Evolutionary conservation across 306 rosid species (phyloP).

Genomic region (Rubus parviflorus): DNA sequence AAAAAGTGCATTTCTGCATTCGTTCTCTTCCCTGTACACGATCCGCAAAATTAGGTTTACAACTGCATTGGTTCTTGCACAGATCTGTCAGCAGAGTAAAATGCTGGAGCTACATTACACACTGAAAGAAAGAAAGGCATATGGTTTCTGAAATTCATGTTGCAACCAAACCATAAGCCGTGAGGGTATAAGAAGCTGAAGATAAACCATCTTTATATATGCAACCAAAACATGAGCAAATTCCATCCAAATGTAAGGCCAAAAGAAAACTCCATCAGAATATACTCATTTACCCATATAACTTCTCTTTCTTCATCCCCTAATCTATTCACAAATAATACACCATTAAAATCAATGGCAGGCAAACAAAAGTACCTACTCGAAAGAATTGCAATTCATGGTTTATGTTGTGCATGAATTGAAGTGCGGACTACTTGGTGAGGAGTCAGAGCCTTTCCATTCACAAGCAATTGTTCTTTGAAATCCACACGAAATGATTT

Average conservation of each 20-base stretch:
- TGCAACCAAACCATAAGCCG: background rate
- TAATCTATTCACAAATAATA: conserved; percentile 24
- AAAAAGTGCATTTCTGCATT: background rate
- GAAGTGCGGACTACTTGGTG: conserved; percentile 63
- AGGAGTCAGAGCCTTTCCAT: conserved; percentile 72
- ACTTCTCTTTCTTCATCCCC: background rate
- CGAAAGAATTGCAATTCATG: conserved; percentile 34
- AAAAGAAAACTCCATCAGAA: background rate
- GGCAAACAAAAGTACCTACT: conserved; percentile 14
- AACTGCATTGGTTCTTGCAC: background rate
- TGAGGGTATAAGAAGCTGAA: background rate
- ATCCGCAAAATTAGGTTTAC: background rate
- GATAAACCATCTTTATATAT: background rate
- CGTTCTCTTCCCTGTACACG: background rate
- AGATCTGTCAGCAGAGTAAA: background rate
- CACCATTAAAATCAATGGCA: background rate
- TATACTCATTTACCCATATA: background rate
- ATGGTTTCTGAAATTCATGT: background rate
- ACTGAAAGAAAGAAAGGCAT: no score
- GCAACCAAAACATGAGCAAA: background rate
- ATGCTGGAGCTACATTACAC: background rate
- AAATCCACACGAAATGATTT: conserved; percentile 84
- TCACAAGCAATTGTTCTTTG: conserved; percentile 78
- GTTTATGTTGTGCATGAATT: conserved; percentile 79
- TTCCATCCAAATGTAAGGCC: background rate